Conservation (phyloP, 768 basidiomycete species). For the Mycena galericulata region DNA sequence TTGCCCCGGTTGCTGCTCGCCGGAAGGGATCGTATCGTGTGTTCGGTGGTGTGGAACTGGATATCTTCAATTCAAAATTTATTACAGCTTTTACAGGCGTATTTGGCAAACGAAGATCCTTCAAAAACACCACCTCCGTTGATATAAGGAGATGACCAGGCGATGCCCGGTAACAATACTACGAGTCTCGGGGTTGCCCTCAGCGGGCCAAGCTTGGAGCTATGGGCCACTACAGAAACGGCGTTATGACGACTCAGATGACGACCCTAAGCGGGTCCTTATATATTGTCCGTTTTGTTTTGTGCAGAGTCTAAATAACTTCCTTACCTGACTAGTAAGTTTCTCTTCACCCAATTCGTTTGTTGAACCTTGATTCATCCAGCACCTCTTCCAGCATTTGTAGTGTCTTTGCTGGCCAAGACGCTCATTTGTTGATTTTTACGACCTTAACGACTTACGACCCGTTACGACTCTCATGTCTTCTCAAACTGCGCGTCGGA, state of each 20-base stretch:
- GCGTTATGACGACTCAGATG: slow-evolving; percentile 22
- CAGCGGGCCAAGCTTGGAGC: neutral
- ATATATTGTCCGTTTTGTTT: neutral
- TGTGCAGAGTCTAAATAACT: neutral
- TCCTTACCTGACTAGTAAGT: neutral
- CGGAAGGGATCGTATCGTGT: too few species aligned
- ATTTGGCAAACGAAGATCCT: neutral
- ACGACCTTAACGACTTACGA: slow-evolving; percentile 36
- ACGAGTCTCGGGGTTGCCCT: slow-evolving; percentile 3
- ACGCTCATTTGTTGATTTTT: slow-evolving; percentile 50
- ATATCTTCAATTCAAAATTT: too few species aligned
- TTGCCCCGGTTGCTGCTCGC: too few species aligned
- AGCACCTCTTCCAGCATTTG: neutral
- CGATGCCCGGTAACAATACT: slow-evolving; percentile 1
- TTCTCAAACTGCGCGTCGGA: slow-evolving; percentile 51
- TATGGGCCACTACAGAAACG: neutral
- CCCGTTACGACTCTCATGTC: slow-evolving; percentile 47
- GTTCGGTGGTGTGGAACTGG: too few species aligned
- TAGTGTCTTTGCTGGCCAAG: slow-evolving; percentile 60
- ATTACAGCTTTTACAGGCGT: too few species aligned
- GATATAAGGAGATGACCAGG: neutral
- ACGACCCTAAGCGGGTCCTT: slow-evolving; percentile 4
- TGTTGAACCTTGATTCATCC: neutral
- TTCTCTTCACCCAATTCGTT: neutral
- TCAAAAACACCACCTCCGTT: neutral